These are phyloP conservation scores for Candida parachauliodes DNA, from an alignment of 805 yeast species.

Conservation along the genomic window DNA sequence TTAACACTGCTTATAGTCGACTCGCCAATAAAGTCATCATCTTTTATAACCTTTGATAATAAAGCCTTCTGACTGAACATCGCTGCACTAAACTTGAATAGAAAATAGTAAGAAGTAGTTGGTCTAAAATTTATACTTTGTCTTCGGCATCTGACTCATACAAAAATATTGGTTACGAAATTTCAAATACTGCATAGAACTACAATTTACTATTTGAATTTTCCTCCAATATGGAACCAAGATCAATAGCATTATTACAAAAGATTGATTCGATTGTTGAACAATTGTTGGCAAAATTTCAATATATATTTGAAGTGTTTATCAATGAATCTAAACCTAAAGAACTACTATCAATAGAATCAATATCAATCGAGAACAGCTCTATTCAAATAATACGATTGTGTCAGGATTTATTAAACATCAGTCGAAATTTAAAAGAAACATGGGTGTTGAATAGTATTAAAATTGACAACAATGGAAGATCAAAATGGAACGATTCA, in stretches of 20 bases:
- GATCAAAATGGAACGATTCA: constrained; percentile 15
- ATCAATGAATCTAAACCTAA: constrained; percentile 37
- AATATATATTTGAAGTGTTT: constrained; percentile 49
- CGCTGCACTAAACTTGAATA: too few species aligned
- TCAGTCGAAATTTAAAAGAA: constrained; percentile 50
- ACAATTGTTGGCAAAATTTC: constrained; percentile 48
- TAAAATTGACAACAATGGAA: constrained; percentile 24
- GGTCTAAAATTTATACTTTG: not conserved
- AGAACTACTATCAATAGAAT: constrained; percentile 48
- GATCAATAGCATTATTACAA: constrained; percentile 26
- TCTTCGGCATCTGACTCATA: constrained; percentile 1
- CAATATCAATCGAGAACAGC: constrained; percentile 52
- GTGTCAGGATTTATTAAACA: constrained; percentile 49
- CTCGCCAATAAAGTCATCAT: constrained; percentile 3
- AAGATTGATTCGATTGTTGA: constrained; percentile 51
- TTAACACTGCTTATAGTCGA: constrained; percentile 3
- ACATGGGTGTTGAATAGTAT: constrained; percentile 57
- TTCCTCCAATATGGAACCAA: constrained; percentile 40
- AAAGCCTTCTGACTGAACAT: not conserved
- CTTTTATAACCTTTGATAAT: not conserved
- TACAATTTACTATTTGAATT: not conserved
- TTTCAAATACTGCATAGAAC: too few species aligned
- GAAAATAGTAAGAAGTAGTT: too few species aligned
- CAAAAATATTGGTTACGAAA: not conserved
- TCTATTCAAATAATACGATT: constrained; percentile 48